Conservation (phyloP, 257 asterid species). For the Sherardia arvensis region DNA sequence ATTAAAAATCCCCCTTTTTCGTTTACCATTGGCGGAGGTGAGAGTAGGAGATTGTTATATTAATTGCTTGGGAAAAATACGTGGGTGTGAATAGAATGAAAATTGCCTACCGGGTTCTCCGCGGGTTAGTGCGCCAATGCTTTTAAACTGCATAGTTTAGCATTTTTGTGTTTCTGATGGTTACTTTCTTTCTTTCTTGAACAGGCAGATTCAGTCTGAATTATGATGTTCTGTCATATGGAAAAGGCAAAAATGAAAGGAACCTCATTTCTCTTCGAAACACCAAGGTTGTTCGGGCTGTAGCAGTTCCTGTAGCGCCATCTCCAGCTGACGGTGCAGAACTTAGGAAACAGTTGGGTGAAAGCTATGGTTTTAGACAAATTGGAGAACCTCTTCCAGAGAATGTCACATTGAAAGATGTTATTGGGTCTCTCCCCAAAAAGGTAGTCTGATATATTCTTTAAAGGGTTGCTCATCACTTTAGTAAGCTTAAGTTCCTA, state of each 20-base stretch:
- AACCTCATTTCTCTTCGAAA: conserved; percentile 35
- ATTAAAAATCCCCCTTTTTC: not conserved
- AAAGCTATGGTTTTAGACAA: conserved; percentile 74
- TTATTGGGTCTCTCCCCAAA: conserved; percentile 67
- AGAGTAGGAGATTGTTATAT: not conserved
- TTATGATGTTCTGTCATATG: conserved; percentile 42
- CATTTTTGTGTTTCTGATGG: not conserved
- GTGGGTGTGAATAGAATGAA: not conserved
- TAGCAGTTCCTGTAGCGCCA: conserved; percentile 60
- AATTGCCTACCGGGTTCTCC: not conserved
- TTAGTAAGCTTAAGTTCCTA: not conserved
- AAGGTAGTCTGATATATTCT: conserved; percentile 34
- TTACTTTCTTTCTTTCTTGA: not conserved
- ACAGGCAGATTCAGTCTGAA: conserved; percentile 49
- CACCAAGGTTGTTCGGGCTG: conserved; percentile 44
- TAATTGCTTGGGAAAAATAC: not conserved
- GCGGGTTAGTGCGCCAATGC: no score
- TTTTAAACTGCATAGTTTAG: not conserved
- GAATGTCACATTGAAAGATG: conserved; percentile 60
- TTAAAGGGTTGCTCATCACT: not conserved
- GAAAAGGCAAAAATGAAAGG: conserved; percentile 28
- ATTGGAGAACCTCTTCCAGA: conserved; percentile 94
- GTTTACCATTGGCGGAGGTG: conserved; percentile 1
- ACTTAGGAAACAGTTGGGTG: conserved; percentile 40
- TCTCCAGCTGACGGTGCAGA: conserved; percentile 46